phyloP scores from a whole-genome alignment of 768 basidiomycete genomes.

The Tylopilus felleus region DNA sequence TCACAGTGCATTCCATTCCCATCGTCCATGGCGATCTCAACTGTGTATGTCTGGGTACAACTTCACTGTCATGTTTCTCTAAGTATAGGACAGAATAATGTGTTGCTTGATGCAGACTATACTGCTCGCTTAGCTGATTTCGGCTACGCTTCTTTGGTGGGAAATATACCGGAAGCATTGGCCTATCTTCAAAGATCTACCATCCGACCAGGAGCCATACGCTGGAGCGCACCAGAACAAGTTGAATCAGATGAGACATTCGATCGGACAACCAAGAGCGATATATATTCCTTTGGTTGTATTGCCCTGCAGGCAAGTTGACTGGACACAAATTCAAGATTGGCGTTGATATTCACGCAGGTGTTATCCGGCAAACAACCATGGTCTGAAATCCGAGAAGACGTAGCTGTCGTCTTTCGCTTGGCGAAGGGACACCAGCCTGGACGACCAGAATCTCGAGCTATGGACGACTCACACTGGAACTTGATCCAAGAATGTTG shows the following conservation, averaged over 20 bases:
- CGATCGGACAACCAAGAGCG: background rate
- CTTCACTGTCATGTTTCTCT: background rate
- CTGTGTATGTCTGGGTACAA: background rate
- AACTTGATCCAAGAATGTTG: conserved; percentile 5
- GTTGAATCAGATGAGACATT: too few relatives aligned
- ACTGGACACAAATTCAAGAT: background rate
- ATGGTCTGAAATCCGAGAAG: conserved; percentile 4
- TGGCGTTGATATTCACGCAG: background rate
- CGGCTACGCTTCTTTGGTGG: background rate
- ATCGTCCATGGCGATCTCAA: background rate
- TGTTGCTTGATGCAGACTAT: background rate
- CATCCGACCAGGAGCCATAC: background rate
- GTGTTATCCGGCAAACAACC: conserved; percentile 10
- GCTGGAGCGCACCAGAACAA: background rate
- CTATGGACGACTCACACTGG: conserved; percentile 1
- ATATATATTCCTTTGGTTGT: background rate
- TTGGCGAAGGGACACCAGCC: background rate
- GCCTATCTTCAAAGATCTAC: background rate
- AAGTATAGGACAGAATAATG: background rate
- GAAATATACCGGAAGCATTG: background rate
- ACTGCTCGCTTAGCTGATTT: background rate
- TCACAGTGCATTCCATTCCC: background rate
- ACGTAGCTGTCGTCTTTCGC: conserved; percentile 2
- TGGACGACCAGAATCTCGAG: background rate
- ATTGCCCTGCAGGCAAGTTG: background rate